Conservation (phyloP, 2,329 filamentous ascomycete species). For the Chaetomium globosum region DNA sequence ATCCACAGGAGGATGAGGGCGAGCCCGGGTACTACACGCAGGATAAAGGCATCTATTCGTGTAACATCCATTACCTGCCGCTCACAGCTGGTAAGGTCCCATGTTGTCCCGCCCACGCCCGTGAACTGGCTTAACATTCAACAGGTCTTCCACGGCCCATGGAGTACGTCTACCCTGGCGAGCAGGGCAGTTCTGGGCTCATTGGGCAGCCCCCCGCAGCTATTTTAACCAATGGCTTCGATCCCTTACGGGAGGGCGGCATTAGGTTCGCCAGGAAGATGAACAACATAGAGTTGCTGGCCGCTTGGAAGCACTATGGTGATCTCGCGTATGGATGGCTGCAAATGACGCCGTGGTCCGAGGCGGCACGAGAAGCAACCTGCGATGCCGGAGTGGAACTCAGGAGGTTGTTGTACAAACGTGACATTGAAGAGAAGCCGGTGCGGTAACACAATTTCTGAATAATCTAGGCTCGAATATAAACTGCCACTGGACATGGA, state of each 20-base stretch:
- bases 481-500: no score
- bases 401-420: conserved; percentile 9
- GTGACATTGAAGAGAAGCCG: no score
- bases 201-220: conserved; percentile 16
- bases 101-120: neutral
- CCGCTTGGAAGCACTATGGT: conserved; percentile 25
- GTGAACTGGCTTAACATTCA: neutral
- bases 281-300: neutral
- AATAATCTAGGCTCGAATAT: no score
- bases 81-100: conserved; percentile 19
- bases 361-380: neutral
- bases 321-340: conserved; percentile 25
- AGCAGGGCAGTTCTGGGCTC: conserved; percentile 16
- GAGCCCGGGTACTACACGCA: conserved; percentile 23
- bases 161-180: conserved; percentile 25
- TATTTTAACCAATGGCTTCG: conserved; percentile 28
- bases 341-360: conserved; percentile 26
- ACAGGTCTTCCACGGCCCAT: conserved; percentile 14
- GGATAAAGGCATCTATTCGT: conserved; percentile 25
- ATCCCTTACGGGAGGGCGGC: conserved; percentile 28
- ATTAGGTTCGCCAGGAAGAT: conserved; percentile 29
- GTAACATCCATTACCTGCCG: conserved; percentile 23
- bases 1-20: conserved; percentile 20
- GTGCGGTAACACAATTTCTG: no score
- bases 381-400: conserved; percentile 7